These are phyloP conservation scores for Mrakia gelida DNA, from an alignment of 768 basidiomycete species.

Conservation along the genomic window DNA sequence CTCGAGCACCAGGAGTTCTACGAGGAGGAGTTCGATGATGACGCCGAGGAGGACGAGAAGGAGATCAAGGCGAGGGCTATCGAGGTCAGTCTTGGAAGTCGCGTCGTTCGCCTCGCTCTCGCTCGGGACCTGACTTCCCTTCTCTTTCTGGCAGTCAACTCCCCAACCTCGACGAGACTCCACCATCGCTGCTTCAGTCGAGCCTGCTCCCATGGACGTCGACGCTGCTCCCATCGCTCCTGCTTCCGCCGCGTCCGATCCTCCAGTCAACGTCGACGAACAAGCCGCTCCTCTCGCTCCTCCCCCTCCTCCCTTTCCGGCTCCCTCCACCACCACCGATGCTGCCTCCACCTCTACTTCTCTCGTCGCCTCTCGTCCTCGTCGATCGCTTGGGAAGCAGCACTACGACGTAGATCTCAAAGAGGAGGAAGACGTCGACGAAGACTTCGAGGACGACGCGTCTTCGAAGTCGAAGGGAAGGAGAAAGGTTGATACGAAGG, in stretches of 20 bases:
- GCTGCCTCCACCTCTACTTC: neutral
- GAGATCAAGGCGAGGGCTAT: too few species aligned
- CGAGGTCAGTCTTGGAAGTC: too few species aligned
- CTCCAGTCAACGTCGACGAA: neutral
- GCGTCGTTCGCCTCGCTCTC: neutral
- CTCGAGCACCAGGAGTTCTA: neutral
- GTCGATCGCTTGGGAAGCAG: neutral
- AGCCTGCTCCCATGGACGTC: neutral
- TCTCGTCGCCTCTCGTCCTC: neutral
- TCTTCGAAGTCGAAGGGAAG: neutral
- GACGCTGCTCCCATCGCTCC: neutral
- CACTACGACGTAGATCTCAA: neutral
- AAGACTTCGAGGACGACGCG: neutral
- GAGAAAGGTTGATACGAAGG: neutral
- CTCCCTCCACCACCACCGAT: neutral
- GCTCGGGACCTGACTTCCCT: neutral
- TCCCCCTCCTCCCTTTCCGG: neutral
- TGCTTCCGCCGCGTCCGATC: neutral
- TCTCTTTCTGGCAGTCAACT: neutral
- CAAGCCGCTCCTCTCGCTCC: neutral
- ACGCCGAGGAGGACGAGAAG: neutral
- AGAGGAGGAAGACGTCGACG: neutral
- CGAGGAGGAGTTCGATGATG: neutral
- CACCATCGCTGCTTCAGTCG: neutral
- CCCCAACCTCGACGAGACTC: neutral